Evolutionary conservation across 2,329 filamentous ascomycete genomes (phyloP).

Genomic region (Colletotrichum sp.): DNA sequence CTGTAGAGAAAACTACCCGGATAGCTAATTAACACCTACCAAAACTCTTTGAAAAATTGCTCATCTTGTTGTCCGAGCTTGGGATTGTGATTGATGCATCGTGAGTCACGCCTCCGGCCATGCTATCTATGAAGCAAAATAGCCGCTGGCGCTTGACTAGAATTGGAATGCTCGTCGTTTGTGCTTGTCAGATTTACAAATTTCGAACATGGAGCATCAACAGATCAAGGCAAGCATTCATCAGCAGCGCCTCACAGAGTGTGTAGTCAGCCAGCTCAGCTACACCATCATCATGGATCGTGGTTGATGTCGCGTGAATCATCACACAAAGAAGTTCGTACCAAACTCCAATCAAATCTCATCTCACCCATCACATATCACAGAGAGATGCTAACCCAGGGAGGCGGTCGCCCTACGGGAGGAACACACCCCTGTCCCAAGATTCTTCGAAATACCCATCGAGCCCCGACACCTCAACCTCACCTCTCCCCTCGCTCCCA

Average conservation of each 20-base stretch:
- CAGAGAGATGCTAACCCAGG: background rate
- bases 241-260: background rate
- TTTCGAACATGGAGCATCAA: background rate
- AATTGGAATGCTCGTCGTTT: background rate
- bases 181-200: background rate
- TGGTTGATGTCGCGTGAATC: background rate
- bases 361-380: background rate
- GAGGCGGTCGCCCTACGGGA: background rate
- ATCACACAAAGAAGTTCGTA: background rate
- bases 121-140: background rate
- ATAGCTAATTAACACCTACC: too few relatives aligned
- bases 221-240: background rate
- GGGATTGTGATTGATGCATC: too few relatives aligned
- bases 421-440: background rate
- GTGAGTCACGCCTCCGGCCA: too few relatives aligned
- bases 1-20: too few relatives aligned
- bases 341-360: background rate
- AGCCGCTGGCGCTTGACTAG: background rate
- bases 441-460: background rate
- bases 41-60: too few relatives aligned
- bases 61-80: too few relatives aligned
- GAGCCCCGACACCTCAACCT: background rate
- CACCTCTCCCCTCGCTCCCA: background rate
- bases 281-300: background rate
- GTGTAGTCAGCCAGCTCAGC: background rate